Evolutionary conservation across 2,329 filamentous ascomycete genomes (phyloP), one percentile per base, ranked within the genome.

Genomic region (Fusarium devonianum): DNA sequence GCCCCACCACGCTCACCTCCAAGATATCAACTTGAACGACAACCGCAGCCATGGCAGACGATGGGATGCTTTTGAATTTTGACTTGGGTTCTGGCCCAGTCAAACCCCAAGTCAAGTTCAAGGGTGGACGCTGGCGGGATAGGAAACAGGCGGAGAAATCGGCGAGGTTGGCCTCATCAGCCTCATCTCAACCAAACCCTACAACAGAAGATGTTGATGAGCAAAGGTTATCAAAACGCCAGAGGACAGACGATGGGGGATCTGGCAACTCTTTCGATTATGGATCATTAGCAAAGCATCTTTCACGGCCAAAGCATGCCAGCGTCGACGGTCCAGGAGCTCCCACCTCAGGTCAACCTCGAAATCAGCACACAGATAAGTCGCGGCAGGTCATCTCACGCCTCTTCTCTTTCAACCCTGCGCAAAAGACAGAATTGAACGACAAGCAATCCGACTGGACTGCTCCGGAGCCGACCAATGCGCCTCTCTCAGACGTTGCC

Each of bases 11-110:
- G n/a, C n/a, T 44, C 50, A 41, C 34, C 32, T 51, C 60, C n/a
- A n/a, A n/a, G n/a, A n/a, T 53, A 35, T 52, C 57, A 47, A 49
- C 55, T 21, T 52, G 23, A 41, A 33, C 37, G 41, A 48, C 35
- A 51, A 51, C 38, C 38, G 42, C 52, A 44, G 58, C 26, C 53
- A 97, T 97, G 92, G 90, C 90, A 40, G 92, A 97, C 77, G 90
- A 96, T 85, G 92, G 92, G 62, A 89, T 99, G 84, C 82, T 97
- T 48, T 78, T 97, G 69, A 97, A 97, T 66, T 97, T 97, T 70
- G 86, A 91, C 64, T 77, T 96, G 48, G 82, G 84, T 19, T 85
- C 90, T 53, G 81, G 77, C 13, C 81, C 88, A 10, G 70, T 90
- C 43, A 80, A 86, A 52, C 78, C 81, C 5, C 75, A 82, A 43